Evolutionary conservation across 2,329 filamentous ascomycete species (phyloP), one percentile per base, ranked within the genome.

Genomic region (Cladosporium sp.): DNA sequence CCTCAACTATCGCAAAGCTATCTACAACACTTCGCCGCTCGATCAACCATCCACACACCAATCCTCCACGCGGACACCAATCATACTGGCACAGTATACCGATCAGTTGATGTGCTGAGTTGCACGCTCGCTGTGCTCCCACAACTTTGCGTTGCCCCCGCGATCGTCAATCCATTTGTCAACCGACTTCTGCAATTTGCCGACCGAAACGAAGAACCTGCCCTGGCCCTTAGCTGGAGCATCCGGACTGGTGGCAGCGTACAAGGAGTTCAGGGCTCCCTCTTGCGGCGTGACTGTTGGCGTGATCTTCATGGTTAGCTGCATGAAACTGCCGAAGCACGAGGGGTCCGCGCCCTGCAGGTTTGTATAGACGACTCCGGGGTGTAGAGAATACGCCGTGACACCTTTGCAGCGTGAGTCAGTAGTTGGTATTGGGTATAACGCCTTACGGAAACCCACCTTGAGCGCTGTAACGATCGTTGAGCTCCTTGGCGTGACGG

Each of bases 391-490:
- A 35, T 42, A 42, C 9, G 46, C 46, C 16, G 46, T 49, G 2
- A 49, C 5, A 14, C 46, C 46, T 49, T 10, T 5, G 13, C 4
- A 14, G 10, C 16, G 4, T 14, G 8, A 13, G 35, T 38, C 13
- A 38, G 35, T n/a, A 14, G 11, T n/a, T 6, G 8, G 3, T 9
- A 1, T 6, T 31, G n/a, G 22, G 13, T 16, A 9, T 32, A 11
- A 13, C 9, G 32, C 8, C 13, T 9, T 7, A 22, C 13, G n/a
- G 31, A n/a, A 18, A 48, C 16, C 19, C 16, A 50, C 48, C 48
- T 43, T 50, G 48, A 19, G 37, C 28, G 38, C 48, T 50, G 40
- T 50, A 50, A 10, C 48, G 38, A 13, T 50, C 48, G n/a, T 50
- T 50, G 32, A 50, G 8, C 16, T 50, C 48, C 22, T 50, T 50